phyloP scores from a whole-genome alignment of 2,329 filamentous ascomycete species.

The Fusarium citri region DNA sequence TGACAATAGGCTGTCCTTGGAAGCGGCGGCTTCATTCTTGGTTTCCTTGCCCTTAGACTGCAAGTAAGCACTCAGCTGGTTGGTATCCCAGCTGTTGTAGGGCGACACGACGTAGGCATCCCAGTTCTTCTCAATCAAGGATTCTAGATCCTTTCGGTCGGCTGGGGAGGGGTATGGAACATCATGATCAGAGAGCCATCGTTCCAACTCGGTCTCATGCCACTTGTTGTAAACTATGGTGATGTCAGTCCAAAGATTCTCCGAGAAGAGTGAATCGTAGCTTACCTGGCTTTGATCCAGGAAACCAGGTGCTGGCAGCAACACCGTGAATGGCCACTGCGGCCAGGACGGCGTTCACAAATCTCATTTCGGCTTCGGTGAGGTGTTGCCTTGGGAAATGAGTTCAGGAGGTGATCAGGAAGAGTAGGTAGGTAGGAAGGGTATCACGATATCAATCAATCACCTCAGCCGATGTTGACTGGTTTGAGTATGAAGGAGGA shows the following conservation, averaged over 20 bases:
- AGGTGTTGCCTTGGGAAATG: not conserved
- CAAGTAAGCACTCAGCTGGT: constrained; percentile 75
- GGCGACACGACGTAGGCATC: constrained; percentile 78
- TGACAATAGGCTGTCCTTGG: constrained; percentile 74
- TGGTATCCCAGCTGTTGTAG: constrained; percentile 80
- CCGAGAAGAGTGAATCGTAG: not conserved
- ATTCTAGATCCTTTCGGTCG: constrained; percentile 94
- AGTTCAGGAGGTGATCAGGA: constrained; percentile 1
- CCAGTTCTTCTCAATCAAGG: constrained; percentile 91
- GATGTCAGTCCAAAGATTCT: not conserved
- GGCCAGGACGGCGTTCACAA: constrained; percentile 76
- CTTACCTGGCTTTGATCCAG: constrained; percentile 79
- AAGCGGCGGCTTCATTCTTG: constrained; percentile 73
- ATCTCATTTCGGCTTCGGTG: constrained; percentile 73
- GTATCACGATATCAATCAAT: constrained; percentile 13
- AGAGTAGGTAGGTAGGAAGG: not conserved
- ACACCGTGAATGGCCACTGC: constrained; percentile 77
- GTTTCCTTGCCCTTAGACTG: constrained; percentile 76
- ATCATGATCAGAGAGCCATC: constrained; percentile 94
- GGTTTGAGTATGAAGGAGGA: constrained; percentile 12
- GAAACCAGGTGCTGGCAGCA: constrained; percentile 84
- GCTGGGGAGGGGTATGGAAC: constrained; percentile 90
- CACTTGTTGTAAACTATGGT: constrained; percentile 96
- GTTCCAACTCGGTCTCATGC: constrained; percentile 97
- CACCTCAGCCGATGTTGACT: constrained; percentile 8